Conservation (phyloP, 306 rosid genomes). For the Luffa aegyptiaca region DNA sequence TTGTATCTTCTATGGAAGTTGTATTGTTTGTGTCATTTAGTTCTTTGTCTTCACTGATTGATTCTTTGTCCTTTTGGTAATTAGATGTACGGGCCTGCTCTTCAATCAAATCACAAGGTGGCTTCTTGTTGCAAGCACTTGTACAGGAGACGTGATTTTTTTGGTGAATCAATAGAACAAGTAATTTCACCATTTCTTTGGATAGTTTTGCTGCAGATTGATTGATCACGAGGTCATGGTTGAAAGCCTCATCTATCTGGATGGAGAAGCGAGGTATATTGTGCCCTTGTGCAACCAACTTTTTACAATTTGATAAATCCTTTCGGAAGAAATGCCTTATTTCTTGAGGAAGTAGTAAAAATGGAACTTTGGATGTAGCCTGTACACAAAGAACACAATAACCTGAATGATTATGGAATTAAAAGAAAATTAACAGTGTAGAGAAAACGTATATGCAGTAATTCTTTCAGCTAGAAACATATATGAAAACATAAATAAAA, state of each 20-base stretch:
- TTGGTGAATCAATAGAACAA: slow-evolving; percentile 61
- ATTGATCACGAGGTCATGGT: slow-evolving; percentile 41
- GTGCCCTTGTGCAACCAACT: slow-evolving; percentile 32
- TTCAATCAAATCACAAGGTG: too few species aligned
- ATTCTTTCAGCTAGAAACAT: background rate
- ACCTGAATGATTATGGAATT: background rate
- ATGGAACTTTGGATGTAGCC: slow-evolving; percentile 82
- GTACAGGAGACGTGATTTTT: slow-evolving; percentile 25
- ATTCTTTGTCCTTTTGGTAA: slow-evolving; percentile 18
- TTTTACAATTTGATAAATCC: slow-evolving; percentile 21
- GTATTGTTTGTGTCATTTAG: background rate
- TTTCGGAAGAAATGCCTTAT: slow-evolving; percentile 52
- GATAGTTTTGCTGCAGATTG: slow-evolving; percentile 46
- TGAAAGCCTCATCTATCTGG: slow-evolving; percentile 45
- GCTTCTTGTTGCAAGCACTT: too few species aligned
- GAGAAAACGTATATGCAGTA: background rate
- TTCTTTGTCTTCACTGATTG: slow-evolving; percentile 13
- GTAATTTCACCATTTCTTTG: slow-evolving; percentile 46
- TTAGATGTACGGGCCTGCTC: slow-evolving; percentile 15
- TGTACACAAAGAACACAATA: slow-evolving; percentile 17
- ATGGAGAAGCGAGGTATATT: slow-evolving; percentile 52
- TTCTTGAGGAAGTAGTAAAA: slow-evolving; percentile 44
- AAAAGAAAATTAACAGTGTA: too few species aligned
- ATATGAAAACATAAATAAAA: too few species aligned
- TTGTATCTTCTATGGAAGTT: slow-evolving; percentile 4